phyloP scores from a whole-genome alignment of 306 rosid genomes.

The Sesbania bispinosa region DNA sequence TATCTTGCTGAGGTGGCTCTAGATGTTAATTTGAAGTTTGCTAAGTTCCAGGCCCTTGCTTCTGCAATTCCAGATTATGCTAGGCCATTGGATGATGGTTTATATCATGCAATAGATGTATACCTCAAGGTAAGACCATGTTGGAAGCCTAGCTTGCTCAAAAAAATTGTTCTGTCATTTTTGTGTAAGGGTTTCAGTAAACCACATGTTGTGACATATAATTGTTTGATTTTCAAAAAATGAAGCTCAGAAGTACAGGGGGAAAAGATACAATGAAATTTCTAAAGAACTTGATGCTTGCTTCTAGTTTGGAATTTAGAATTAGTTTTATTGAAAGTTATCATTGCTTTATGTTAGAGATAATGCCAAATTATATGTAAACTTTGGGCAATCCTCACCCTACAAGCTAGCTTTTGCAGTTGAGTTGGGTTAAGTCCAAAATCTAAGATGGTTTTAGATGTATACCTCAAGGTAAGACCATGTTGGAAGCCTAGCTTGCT shows the following conservation, averaged over 20 bases:
- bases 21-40: conserved; percentile 78
- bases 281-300: neutral
- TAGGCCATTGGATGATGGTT: conserved; percentile 70
- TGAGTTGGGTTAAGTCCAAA: too few species aligned
- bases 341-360: too few species aligned
- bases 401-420: conserved; percentile 74
- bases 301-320: neutral
- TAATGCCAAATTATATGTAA: too few species aligned
- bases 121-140: conserved; percentile 64
- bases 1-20: conserved; percentile 86
- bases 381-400: too few species aligned
- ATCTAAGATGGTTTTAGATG: conserved; percentile 82
- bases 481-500: neutral
- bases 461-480: conserved; percentile 69
- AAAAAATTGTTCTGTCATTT: neutral
- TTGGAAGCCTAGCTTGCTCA: neutral
- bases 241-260: too few species aligned
- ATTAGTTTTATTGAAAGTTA: neutral
- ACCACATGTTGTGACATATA: neutral
- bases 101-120: conserved; percentile 83
- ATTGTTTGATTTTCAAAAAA: neutral
- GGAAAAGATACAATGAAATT: neutral
- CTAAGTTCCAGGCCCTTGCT: conserved; percentile 79
- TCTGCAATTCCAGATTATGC: conserved; percentile 76
- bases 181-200: neutral